Evolutionary conservation across 345 rosid genomes (phyloP).

Genomic region (Citrus inodora): DNA sequence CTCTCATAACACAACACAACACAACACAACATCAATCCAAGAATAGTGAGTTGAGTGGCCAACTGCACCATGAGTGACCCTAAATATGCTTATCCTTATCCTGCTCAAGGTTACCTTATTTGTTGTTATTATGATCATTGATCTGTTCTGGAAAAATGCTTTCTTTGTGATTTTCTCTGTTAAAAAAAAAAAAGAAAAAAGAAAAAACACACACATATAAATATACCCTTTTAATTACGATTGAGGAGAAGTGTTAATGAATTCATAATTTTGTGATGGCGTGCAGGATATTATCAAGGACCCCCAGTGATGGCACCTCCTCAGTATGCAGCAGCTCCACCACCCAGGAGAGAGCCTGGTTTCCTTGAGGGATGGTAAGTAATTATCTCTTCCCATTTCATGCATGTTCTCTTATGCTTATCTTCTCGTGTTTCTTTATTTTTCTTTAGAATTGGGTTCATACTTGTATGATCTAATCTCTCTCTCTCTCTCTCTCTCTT

Average conservation of each 20-base stretch:
- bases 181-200: too few species aligned
- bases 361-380: slow-evolving; percentile 62
- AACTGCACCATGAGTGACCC: slow-evolving; percentile 38
- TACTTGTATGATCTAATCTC: not conserved
- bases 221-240: too few species aligned
- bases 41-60: not conserved
- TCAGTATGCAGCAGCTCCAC: slow-evolving; percentile 48
- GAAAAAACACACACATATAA: too few species aligned
- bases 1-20: not conserved
- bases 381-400: not conserved
- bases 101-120: slow-evolving; percentile 43
- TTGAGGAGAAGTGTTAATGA: not conserved
- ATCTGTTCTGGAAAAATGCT: too few species aligned
- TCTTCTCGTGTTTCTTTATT: not conserved
- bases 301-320: slow-evolving; percentile 69
- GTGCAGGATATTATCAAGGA: slow-evolving; percentile 53
- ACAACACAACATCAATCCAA: not conserved
- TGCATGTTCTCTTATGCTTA: not conserved
- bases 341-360: slow-evolving; percentile 38
- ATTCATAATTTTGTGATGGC: not conserved
- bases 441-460: not conserved
- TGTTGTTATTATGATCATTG: too few species aligned
- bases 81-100: slow-evolving; percentile 52
- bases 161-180: too few species aligned
- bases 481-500: not conserved